phyloP scores from a whole-genome alignment of 2,329 filamentous ascomycete genomes.

The Daldinia sp. region DNA sequence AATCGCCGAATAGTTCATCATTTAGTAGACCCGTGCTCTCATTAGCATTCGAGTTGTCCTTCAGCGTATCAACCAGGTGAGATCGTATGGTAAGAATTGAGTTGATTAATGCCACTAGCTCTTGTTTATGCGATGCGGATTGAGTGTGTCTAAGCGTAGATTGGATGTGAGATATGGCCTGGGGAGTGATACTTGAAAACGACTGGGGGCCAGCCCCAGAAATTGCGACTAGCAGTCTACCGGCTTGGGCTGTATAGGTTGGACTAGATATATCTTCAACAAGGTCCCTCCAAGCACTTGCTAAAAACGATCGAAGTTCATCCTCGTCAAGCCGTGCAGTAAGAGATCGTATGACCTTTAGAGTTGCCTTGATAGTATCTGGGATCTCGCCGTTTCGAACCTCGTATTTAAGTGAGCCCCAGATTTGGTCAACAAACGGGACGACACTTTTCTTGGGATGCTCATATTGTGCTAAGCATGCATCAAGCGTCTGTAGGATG shows the following conservation, averaged over 20 bases:
- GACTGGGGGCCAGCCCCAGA: slow-evolving; percentile 61
- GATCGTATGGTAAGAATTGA: slow-evolving; percentile 57
- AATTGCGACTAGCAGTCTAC: slow-evolving; percentile 64
- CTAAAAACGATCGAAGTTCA: slow-evolving; percentile 60
- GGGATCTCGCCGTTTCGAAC: slow-evolving; percentile 71
- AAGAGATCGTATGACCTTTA: slow-evolving; percentile 66
- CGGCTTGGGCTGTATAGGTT: slow-evolving; percentile 65
- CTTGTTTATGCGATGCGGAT: slow-evolving; percentile 63
- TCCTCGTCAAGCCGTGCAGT: slow-evolving; percentile 60
- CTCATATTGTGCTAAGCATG: slow-evolving; percentile 64
- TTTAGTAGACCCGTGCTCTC: slow-evolving; percentile 33
- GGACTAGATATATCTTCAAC: slow-evolving; percentile 65
- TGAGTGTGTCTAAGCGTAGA: slow-evolving; percentile 64
- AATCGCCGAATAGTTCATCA: slow-evolving; percentile 51
- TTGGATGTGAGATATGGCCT: slow-evolving; percentile 61
- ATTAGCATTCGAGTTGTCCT: slow-evolving; percentile 12
- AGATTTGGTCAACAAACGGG: slow-evolving; percentile 65
- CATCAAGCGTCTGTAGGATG: slow-evolving; percentile 66
- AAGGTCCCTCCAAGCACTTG: slow-evolving; percentile 65
- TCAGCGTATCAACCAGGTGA: slow-evolving; percentile 38
- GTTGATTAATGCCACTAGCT: slow-evolving; percentile 64
- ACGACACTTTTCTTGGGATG: slow-evolving; percentile 60
- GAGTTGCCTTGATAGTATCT: slow-evolving; percentile 67
- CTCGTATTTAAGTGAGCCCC: slow-evolving; percentile 72
- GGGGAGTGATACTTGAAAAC: slow-evolving; percentile 62